Percentiles rank a stretch among this genome's conserved stretches.
These are phyloP conservation scores for Fraxinus americana DNA, from an alignment of 257 asterid genomes.

Conservation along the genomic window DNA sequence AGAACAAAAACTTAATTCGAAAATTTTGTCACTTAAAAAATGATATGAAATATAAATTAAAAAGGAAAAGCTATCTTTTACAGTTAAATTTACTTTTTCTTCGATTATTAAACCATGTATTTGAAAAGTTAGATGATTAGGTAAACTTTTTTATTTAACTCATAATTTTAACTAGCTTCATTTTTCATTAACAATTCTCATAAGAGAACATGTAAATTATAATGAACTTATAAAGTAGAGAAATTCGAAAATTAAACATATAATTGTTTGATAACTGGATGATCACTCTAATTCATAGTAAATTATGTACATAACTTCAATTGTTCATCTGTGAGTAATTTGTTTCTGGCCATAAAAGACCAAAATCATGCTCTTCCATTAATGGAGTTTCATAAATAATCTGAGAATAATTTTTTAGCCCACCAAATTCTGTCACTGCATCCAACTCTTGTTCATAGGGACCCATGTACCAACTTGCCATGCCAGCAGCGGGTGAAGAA, in stretches of 20 bases:
- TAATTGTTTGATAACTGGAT: slow-evolving; percentile 6
- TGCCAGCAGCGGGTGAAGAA: slow-evolving; percentile 33
- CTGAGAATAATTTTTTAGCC: slow-evolving; percentile 14
- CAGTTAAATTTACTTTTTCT: too few relatives aligned
- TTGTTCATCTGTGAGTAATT: slow-evolving; percentile 24
- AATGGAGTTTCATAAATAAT: slow-evolving; percentile 20
- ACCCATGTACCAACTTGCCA: slow-evolving; percentile 33
- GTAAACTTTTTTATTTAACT: too few relatives aligned
- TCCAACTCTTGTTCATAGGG: slow-evolving; percentile 27
- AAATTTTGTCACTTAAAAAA: too few relatives aligned
- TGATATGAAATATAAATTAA: too few relatives aligned
- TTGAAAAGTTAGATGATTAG: too few relatives aligned
- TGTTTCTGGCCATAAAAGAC: slow-evolving; percentile 36
- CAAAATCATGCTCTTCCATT: slow-evolving; percentile 36
- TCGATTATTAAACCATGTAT: too few relatives aligned
- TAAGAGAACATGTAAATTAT: too few relatives aligned
- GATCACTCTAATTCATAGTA: not conserved
- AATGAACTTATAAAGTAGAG: not conserved
- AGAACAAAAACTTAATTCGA: too few relatives aligned
- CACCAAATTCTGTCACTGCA: slow-evolving; percentile 25
- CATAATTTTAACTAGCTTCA: too few relatives aligned
- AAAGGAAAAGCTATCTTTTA: too few relatives aligned
- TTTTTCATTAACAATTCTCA: not conserved
- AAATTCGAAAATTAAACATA: slow-evolving; percentile 18
- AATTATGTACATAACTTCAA: not conserved